Evolutionary conservation across 306 rosid species (phyloP).

Genomic region (Vigna reflexopilosa): DNA sequence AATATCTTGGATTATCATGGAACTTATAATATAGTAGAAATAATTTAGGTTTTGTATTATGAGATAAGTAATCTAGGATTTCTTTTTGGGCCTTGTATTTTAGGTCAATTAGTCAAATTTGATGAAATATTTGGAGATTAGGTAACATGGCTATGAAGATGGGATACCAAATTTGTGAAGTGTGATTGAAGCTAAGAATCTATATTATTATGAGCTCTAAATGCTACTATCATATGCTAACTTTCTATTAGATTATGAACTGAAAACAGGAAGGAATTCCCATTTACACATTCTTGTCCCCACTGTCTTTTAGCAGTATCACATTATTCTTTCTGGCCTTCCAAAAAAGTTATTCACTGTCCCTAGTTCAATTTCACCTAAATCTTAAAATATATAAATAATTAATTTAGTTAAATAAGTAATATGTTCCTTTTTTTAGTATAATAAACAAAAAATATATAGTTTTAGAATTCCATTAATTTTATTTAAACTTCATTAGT

Average conservation of each 20-base stretch:
- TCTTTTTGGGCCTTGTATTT: no score
- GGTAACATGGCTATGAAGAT: not conserved
- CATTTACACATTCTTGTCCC: not conserved
- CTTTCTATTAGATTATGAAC: not conserved
- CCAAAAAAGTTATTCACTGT: constrained; percentile 8
- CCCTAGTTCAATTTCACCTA: not conserved
- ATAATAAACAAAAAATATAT: no score
- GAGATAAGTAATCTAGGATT: no score
- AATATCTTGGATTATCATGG: no score
- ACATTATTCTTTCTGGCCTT: not conserved
- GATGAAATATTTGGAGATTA: not conserved
- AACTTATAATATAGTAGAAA: no score
- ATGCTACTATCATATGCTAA: not conserved
- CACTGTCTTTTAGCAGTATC: not conserved
- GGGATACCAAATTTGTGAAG: not conserved
- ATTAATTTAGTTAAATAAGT: no score
- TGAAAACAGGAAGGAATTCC: not conserved
- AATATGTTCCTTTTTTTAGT: no score
- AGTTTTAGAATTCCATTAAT: no score
- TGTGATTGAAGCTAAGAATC: not conserved
- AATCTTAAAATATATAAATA: no score
- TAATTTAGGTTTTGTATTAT: no score
- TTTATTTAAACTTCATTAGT: no score
- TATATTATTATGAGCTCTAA: not conserved
- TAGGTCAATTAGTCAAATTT: not conserved